Evolutionary conservation across 2,329 filamentous ascomycete species (phyloP), one percentile per base, ranked within the genome.

Genomic region (Talaromyces sp.): DNA sequence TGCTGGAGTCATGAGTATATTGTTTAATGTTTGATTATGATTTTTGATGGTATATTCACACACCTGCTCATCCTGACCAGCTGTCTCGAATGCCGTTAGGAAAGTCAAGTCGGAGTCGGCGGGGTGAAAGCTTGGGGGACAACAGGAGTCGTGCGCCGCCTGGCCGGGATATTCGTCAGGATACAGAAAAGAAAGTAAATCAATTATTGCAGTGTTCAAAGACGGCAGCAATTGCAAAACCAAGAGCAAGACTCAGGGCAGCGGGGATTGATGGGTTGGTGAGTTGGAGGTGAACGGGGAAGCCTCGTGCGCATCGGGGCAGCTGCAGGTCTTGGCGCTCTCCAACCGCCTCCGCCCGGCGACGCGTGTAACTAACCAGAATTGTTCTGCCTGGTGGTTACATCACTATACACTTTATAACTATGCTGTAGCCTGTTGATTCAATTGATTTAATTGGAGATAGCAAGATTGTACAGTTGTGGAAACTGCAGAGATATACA

Each of bases 31-130:
- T 28, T 27, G 9, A 16, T n/a, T 9, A 31, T 33, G 23, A 18
- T 34, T 12, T 31, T 18, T 44, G 54, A n/a, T 7, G 18, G 30
- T 36, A 12, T 34, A 79, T 70, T 76, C 4, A 4, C 40, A n/a
- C 23, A 86, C 83, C 85, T 87, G 76, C 82, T 85, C 81, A 88
- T 83, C 68, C 85, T 85, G 69, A 83, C 80, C 74, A 85, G 84
- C 73, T 83, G 79, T 56, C 70, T 68, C 59, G 58, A 66, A 62
- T 34, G 64, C 62, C 59, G 65, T 64, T 59, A 47, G 34, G 47
- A 55, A 23, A 60, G 64, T 60, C 51, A 53, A 23, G 44, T 57
- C 61, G 64, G 57, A 61, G 68, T 16, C 44, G 44, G 67, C 72
- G 68, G 68, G 69, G 67, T 59, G 44, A 18, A 40, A 40, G 36